These are phyloP conservation scores for Corchorus capsularis DNA, from an alignment of 345 rosid genomes.

Conservation along the genomic window DNA sequence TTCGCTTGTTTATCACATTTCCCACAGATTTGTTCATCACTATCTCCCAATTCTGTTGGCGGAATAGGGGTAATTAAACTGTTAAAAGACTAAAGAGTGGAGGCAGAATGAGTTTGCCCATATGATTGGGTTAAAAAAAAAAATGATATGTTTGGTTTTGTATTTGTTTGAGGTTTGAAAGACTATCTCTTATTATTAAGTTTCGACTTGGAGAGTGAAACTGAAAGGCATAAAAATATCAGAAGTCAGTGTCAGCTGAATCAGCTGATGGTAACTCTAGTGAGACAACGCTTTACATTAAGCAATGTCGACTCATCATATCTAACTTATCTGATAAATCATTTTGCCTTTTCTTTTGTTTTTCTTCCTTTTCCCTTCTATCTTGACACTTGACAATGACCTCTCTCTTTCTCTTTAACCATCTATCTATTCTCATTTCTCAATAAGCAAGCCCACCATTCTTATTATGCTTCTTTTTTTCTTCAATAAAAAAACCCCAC, in stretches of 20 bases:
- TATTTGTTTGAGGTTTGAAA: neutral
- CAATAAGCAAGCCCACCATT: neutral
- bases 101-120: neutral
- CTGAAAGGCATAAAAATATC: neutral
- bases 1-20: no score
- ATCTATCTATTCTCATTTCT: neutral
- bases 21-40: no score
- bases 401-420: neutral
- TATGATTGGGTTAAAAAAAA: neutral
- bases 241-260: constrained; percentile 27
- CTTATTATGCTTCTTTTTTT: neutral
- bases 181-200: neutral
- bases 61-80: neutral
- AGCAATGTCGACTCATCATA: constrained; percentile 31
- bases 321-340: constrained; percentile 22
- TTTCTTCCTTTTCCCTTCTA: neutral
- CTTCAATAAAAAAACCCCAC: no score
- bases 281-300: constrained; percentile 8
- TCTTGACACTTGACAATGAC: constrained; percentile 10
- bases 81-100: neutral
- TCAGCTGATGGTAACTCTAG: constrained; percentile 26
- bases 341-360: neutral
- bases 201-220: no score
- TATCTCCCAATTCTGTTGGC: neutral
- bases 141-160: neutral